phyloP scores from a whole-genome alignment of 768 basidiomycete genomes.

The Calocera cornea region DNA sequence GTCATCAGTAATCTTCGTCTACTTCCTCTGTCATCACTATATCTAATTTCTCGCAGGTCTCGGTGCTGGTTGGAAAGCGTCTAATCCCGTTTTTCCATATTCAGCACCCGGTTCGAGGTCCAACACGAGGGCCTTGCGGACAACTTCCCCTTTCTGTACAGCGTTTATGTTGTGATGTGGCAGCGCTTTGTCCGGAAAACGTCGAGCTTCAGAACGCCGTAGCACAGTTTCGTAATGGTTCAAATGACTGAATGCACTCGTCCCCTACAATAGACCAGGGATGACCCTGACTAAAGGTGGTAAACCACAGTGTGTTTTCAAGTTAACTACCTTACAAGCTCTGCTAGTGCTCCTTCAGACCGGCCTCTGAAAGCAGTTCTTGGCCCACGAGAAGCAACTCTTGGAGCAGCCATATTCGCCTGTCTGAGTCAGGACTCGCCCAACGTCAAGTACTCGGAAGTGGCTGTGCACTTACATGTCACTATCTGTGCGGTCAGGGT shows the following conservation, averaged over 20 bases:
- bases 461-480: no score
- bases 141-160: conserved; percentile 35
- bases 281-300: no score
- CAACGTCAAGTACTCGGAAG: no score
- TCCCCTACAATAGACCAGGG: no score
- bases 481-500: no score
- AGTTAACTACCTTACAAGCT: no score
- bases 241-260: conserved; percentile 3
- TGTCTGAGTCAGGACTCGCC: no score
- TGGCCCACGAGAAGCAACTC: no score
- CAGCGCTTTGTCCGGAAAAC: background rate
- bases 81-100: conserved; percentile 72
- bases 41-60: conserved; percentile 28
- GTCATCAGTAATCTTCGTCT: conserved; percentile 5
- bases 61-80: conserved; percentile 40
- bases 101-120: conserved; percentile 58
- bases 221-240: background rate
- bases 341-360: no score
- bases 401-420: no score
- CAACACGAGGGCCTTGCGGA: conserved; percentile 60
- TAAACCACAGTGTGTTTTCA: no score
- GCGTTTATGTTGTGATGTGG: background rate
- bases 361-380: no score
- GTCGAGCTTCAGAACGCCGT: background rate
- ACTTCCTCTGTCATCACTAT: conserved; percentile 5